A percentile compares a stretch with the other conserved stretches of the same genome.
Conservation (phyloP, 2,329 filamentous ascomycete species). For the Aspergillus persii region DNA sequence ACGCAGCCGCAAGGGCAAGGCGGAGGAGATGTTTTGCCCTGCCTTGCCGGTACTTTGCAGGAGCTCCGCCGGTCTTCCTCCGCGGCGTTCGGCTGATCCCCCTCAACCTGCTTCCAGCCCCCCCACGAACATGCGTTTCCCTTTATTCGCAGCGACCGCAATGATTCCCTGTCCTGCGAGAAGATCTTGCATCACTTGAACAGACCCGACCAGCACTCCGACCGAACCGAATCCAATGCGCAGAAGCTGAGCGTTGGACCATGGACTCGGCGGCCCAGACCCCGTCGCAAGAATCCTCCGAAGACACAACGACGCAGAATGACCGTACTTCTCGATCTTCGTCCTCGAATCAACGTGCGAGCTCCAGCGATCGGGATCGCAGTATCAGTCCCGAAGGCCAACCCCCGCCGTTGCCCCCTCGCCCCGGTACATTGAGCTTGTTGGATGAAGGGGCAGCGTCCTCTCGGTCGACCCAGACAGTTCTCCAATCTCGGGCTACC, state of each 20-base stretch:
- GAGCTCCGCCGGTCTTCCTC: slow-evolving; percentile 4
- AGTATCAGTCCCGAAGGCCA: slow-evolving; percentile 32
- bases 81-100: slow-evolving; percentile 1
- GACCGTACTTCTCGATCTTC: slow-evolving; percentile 8
- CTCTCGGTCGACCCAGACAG: slow-evolving; percentile 32
- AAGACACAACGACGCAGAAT: slow-evolving; percentile 9
- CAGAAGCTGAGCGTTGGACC: neutral
- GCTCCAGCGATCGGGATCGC: slow-evolving; percentile 14
- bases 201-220: neutral
- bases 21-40: slow-evolving; percentile 14
- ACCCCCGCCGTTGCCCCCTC: slow-evolving; percentile 48
- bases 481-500: slow-evolving; percentile 65
- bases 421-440: slow-evolving; percentile 40
- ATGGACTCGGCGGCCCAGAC: neutral
- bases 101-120: neutral
- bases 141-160: neutral
- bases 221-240: neutral
- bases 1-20: slow-evolving; percentile 7
- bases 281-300: neutral
- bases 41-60: neutral
- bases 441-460: slow-evolving; percentile 34
- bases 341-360: slow-evolving; percentile 16
- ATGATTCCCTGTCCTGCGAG: neutral
- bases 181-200: neutral
- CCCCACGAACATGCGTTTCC: neutral